phyloP scores from a whole-genome alignment of 495 filamentous ascomycete species.

The Poronia punctata region DNA sequence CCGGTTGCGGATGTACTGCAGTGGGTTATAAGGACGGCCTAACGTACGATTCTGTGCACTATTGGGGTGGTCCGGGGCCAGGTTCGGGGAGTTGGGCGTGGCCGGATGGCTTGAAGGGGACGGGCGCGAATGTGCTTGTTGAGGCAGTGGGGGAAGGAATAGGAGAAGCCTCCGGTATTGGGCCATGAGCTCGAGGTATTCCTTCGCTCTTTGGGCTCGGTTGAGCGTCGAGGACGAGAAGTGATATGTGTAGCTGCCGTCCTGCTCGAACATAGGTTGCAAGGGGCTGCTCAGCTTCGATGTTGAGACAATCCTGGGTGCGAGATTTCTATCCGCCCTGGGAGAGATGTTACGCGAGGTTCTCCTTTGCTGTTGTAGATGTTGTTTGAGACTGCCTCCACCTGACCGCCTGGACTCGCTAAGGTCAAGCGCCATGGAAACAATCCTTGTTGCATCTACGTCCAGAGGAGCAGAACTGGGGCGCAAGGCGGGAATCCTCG shows the following conservation, averaged over 20 bases:
- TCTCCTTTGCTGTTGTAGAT: slow-evolving; percentile 58
- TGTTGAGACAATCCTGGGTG: slow-evolving; percentile 25
- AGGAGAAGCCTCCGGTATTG: slow-evolving; percentile 75
- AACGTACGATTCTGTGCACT: slow-evolving; percentile 19
- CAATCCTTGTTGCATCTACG: slow-evolving; percentile 75
- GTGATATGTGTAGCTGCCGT: slow-evolving; percentile 45
- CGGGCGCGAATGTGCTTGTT: slow-evolving; percentile 20
- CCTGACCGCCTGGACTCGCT: slow-evolving; percentile 75
- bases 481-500: slow-evolving; percentile 18
- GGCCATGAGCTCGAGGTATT: slow-evolving; percentile 68
- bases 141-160: slow-evolving; percentile 63
- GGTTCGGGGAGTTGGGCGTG: slow-evolving; percentile 20
- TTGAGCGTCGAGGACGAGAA: slow-evolving; percentile 71
- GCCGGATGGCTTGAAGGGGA: slow-evolving; percentile 23
- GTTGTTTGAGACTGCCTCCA: slow-evolving; percentile 54
- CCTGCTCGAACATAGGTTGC: slow-evolving; percentile 37
- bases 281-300: slow-evolving; percentile 35
- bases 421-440: slow-evolving; percentile 81
- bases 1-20: slow-evolving; percentile 82
- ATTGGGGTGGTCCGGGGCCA: slow-evolving; percentile 9
- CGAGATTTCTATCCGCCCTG: slow-evolving; percentile 34
- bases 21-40: slow-evolving; percentile 70
- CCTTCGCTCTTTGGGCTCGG: slow-evolving; percentile 70
- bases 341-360: slow-evolving; percentile 54
- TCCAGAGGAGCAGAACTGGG: slow-evolving; percentile 40